Evolutionary conservation across 495 filamentous ascomycete genomes (phyloP), one percentile per base, ranked within the genome.

Genomic region (Collariella sp.): DNA sequence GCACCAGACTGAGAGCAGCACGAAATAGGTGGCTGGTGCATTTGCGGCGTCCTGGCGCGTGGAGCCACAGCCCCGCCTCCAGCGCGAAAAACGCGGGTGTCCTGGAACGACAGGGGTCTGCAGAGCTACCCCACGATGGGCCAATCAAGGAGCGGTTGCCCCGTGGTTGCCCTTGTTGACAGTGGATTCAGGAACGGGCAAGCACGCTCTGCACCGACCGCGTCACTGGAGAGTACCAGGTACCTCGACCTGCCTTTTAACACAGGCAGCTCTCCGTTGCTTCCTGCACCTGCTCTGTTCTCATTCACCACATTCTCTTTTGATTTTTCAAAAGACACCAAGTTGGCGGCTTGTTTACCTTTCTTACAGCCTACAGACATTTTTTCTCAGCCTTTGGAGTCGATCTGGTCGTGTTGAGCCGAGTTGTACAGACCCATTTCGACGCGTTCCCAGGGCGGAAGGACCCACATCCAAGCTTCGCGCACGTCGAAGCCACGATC

Each of bases 131-230:
- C 33, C 40, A 12, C 34, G 24, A 19, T 49, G 31, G 40, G 36
- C 74, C 75, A 77, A 77, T 76, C 52, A 65, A 54, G 51, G 18
- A 0, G 10, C 48, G 63, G 73, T 77, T 77, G 74, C 74, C 61
- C 65, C 59, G 70, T 64, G 50, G 74, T 77, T 74, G 71, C 68
- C 58, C 55, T 56, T 76, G 74, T 76, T 76, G 71, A 71, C 52
- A 20, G 63, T 62, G 60, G 60, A 51, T 55, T 58, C 39, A 22
- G 15, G 56, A 43, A 44, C 53, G 57, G n/a, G 60, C 35, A 61
- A 61, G 62, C 52, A 49, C 55, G 63, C 55, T 46, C 61, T 54
- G 61, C 56, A 55, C 59, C 50, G 39, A 62, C 31, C 66, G 63
- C 67, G 67, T 64, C 47, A 41, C 57, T 31, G 22, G 46, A 23